Base-by-base conservation (phyloP, 257 asterid species). In the Asclepias syriaca region DNA sequence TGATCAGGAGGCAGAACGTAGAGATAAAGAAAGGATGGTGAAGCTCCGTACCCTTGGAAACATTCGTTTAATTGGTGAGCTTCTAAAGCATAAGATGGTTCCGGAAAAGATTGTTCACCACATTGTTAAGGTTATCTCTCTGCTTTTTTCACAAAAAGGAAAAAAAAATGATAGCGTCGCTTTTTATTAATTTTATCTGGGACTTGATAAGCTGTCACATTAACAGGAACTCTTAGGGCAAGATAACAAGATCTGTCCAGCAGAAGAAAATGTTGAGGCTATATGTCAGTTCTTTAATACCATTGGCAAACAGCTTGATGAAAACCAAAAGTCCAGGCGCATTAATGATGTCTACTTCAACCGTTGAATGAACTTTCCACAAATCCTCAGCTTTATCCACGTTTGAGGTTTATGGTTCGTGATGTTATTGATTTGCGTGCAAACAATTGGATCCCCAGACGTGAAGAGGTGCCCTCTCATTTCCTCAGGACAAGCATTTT, bases 21-120 rank as follows among this genome's bases (percentile, higher is more conserved):
- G 90, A 74, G 98, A 95, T 74, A 95, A 92, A 80, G 99, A 95
- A 77, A 87, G 91, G 85, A 49, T 90, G 75, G 57, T 90, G 76
- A 95, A 95, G 80, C 81, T 95, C 74, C 95, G 97, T 15, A 95
- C 99, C 50, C 97, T 92, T 58, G 99, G 99, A 68, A 95, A 95
- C 79, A 95, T 95, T 70, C 96, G 95, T 57, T 87, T 95, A 39
- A 95, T 95, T 65, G 99, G 99, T 21, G 99, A 95, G 85, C 99
- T 95, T 79, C 75, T 95, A 84, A 95, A 95, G 86, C 99, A 92
- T 87, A 95, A 81, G 84, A 95, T 95, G 97, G 98, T 95, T 75
- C 90, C 96, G 0, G 99, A 92, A 82, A 92, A 55, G 89, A 87
- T 95, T 82, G 99, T 92, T 82, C 98, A 92, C 77, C 99, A 92